phyloP scores from a whole-genome alignment of 768 basidiomycete genomes.

The Cystofilobasidium ferigula region DNA sequence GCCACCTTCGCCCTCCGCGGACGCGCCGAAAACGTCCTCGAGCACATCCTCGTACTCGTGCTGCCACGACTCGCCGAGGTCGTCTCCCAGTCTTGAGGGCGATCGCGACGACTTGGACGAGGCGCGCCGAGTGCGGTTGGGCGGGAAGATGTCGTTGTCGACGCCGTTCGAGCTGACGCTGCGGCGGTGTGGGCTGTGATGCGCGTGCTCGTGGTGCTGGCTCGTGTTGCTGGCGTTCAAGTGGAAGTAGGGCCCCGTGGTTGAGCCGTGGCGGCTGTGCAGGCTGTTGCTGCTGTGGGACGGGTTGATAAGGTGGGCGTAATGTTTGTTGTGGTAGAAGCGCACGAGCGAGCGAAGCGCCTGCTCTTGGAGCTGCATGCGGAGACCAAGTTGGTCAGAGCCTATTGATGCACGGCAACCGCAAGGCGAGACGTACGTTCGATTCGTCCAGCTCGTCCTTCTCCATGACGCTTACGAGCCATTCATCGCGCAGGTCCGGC shows the following conservation, averaged over 20 bases:
- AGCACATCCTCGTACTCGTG: constrained; percentile 95
- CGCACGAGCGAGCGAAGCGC: constrained; percentile 85
- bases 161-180: constrained; percentile 42
- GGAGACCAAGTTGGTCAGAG: background rate
- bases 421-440: constrained; percentile 47
- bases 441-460: constrained; percentile 81
- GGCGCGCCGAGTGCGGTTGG: constrained; percentile 71
- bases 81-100: constrained; percentile 44
- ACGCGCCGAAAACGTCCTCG: constrained; percentile 41
- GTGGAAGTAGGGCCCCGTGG: constrained; percentile 4
- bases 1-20: constrained; percentile 33
- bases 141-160: constrained; percentile 94
- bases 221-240: constrained; percentile 25
- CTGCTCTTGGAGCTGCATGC: constrained; percentile 73
- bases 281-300: constrained; percentile 30
- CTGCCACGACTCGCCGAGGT: constrained; percentile 69
- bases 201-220: constrained; percentile 6
- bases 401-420: too few species aligned
- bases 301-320: constrained; percentile 55
- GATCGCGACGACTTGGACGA: constrained; percentile 49
- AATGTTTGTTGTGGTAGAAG: constrained; percentile 90
- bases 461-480: constrained; percentile 85
- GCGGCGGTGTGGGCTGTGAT: constrained; percentile 7
- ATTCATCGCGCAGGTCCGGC: constrained; percentile 92
- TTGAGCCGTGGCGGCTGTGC: constrained; percentile 23